Evolutionary conservation across 2,329 filamentous ascomycete species (phyloP).

Genomic region (Pestalotiopsis sp.): DNA sequence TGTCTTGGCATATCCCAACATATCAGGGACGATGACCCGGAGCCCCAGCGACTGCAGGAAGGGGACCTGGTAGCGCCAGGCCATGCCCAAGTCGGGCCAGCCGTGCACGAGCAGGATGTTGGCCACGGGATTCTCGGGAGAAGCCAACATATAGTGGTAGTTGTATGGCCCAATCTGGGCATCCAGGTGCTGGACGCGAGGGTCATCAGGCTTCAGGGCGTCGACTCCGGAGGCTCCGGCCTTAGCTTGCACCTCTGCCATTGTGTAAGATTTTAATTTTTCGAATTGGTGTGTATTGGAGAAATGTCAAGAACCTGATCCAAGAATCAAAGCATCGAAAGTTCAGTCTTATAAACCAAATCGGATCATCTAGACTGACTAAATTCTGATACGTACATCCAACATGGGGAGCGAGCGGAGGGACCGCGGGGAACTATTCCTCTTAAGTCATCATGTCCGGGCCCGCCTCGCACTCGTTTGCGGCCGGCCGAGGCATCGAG

Average conservation of each 20-base stretch:
- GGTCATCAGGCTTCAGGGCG: conserved; percentile 68
- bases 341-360: background rate
- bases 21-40: conserved; percentile 81
- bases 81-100: conserved; percentile 75
- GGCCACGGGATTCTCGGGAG: conserved; percentile 47
- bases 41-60: conserved; percentile 71
- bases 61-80: conserved; percentile 90
- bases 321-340: background rate
- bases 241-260: background rate
- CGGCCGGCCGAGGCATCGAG: background rate
- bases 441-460: background rate
- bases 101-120: conserved; percentile 50
- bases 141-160: conserved; percentile 67
- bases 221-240: conserved; percentile 51
- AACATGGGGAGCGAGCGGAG: background rate
- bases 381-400: background rate
- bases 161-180: conserved; percentile 68
- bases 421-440: background rate
- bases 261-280: background rate
- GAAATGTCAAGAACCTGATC: background rate
- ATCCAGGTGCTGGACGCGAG: conserved; percentile 66
- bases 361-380: background rate
- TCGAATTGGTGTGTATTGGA: background rate
- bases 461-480: background rate
- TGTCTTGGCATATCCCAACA: conserved; percentile 83